These are phyloP conservation scores for Colletotrichum noveboracense DNA, from an alignment of 2,329 filamentous ascomycete species.

Conservation along the genomic window DNA sequence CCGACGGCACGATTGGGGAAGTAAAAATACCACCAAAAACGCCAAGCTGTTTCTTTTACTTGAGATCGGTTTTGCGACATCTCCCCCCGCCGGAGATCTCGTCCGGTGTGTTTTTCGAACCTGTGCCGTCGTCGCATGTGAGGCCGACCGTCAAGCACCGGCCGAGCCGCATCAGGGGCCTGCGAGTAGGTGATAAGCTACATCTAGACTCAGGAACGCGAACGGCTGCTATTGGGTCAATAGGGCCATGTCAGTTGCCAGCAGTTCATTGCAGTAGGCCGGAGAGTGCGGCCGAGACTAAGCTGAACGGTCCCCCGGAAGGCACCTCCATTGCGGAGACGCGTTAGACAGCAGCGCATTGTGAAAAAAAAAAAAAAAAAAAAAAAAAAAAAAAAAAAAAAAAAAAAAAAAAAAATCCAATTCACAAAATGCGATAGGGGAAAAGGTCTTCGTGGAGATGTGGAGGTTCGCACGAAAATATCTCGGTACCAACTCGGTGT, in stretches of 20 bases:
- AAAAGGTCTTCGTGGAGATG: background rate
- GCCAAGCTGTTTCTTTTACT: background rate
- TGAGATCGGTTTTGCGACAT: background rate
- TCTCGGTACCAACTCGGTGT: constrained; percentile 12
- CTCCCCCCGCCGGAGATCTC: background rate
- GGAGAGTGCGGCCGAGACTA: background rate
- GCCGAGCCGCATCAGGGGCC: background rate
- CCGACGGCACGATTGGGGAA: background rate
- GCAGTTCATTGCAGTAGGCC: background rate
- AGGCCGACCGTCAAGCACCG: background rate
- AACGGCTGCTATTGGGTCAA: background rate
- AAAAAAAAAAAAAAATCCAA: background rate
- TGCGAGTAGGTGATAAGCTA: background rate
- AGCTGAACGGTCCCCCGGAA: background rate
- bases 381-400: background rate
- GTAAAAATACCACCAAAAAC: background rate
- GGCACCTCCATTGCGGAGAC: background rate
- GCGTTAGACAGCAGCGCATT: background rate
- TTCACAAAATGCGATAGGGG: background rate
- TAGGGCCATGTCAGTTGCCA: background rate
- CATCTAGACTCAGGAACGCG: background rate
- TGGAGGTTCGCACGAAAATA: background rate
- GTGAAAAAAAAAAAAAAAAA: background rate
- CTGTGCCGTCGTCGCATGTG: background rate
- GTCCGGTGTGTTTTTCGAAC: background rate